Conservation (phyloP, 768 basidiomycete species). For the Mrakia blollopis region DNA sequence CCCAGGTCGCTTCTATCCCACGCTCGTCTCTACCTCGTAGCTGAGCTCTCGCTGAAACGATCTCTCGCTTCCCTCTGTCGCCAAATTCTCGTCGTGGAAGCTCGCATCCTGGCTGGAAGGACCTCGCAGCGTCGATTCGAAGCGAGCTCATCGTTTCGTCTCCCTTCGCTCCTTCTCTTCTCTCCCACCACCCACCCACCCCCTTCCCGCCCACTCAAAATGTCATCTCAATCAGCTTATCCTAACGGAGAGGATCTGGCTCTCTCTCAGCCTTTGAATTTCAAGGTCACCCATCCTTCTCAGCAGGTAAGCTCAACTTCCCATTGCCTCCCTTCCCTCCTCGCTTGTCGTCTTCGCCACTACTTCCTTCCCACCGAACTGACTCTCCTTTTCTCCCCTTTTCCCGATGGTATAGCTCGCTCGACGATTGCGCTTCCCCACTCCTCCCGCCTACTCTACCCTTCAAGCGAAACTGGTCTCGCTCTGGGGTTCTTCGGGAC, state of each 20-base stretch:
- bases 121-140: too few relatives aligned
- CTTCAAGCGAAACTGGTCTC: conserved; percentile 18
- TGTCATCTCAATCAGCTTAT: neutral
- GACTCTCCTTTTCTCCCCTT: neutral
- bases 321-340: too few relatives aligned
- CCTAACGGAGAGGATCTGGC: neutral
- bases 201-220: neutral
- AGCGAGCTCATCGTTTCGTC: neutral
- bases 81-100: too few relatives aligned
- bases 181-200: neutral
- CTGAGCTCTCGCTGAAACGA: too few relatives aligned
- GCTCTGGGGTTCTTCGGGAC: conserved; percentile 13
- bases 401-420: conserved; percentile 7
- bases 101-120: too few relatives aligned
- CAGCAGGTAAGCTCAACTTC: neutral
- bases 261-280: neutral
- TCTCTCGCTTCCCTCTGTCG: too few relatives aligned
- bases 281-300: conserved; percentile 12
- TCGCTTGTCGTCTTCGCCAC: neutral
- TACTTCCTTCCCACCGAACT: too few relatives aligned
- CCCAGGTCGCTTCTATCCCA: too few relatives aligned
- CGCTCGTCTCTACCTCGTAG: too few relatives aligned
- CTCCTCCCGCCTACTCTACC: conserved; percentile 17
- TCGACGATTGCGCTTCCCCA: conserved; percentile 23
- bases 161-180: neutral